Percentiles rank a stretch among this genome's conserved stretches.
Conservation (phyloP, 768 basidiomycete species). For the Calocybe indica region DNA sequence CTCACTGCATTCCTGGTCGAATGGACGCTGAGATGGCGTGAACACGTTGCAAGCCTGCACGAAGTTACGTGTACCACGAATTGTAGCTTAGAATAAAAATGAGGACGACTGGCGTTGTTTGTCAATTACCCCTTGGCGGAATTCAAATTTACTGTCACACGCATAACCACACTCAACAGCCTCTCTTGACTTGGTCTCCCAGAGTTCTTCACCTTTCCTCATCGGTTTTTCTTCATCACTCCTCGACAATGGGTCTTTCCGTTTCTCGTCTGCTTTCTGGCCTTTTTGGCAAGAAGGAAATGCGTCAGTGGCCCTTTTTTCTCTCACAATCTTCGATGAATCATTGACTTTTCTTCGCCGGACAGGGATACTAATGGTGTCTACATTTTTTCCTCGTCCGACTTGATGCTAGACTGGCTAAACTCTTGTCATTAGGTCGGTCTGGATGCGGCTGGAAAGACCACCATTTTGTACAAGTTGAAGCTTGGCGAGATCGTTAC, state of each 20-base stretch:
- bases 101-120: constrained; percentile 8
- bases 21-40: too few species aligned
- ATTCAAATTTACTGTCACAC: constrained; percentile 41
- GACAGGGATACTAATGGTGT: constrained; percentile 93
- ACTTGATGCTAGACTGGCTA: constrained; percentile 9
- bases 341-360: constrained; percentile 24
- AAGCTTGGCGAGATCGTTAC: constrained; percentile 99
- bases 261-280: constrained; percentile 71
- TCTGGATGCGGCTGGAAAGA: constrained; percentile 99
- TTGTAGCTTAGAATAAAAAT: too few species aligned
- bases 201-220: constrained; percentile 23
- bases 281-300: constrained; percentile 98
- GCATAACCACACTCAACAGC: constrained; percentile 25
- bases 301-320: constrained; percentile 67
- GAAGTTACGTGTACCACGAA: too few species aligned
- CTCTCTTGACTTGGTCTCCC: constrained; percentile 18
- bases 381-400: constrained; percentile 9
- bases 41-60: too few species aligned
- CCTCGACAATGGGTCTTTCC: constrained; percentile 66
- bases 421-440: constrained; percentile 61
- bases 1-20: too few species aligned
- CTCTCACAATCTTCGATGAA: constrained; percentile 19
- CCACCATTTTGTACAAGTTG: constrained; percentile 97
- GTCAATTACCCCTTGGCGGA: constrained; percentile 29
- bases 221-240: constrained; percentile 23